phyloP scores from a whole-genome alignment of 371 early-diverging fungal species.

The Apophysomyces ossiformis region DNA sequence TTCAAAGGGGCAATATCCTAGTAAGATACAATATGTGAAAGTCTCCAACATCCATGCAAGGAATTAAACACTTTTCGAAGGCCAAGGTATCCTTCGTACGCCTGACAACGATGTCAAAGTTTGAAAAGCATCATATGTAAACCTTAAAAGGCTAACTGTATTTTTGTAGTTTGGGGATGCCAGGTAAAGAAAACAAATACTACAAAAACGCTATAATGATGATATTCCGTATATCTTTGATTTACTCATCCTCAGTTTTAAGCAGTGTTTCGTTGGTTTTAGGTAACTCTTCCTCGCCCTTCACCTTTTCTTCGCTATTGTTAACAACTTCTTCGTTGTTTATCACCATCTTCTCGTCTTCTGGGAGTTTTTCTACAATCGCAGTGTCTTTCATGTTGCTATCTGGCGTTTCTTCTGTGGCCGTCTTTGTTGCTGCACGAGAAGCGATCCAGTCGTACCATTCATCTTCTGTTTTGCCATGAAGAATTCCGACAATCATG shows the following conservation, averaged over 20 bases:
- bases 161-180: neutral
- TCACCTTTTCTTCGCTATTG: neutral
- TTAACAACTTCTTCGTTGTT: neutral
- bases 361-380: neutral
- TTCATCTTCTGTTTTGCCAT: slow-evolving; percentile 74
- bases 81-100: neutral
- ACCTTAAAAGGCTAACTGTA: neutral
- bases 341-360: neutral
- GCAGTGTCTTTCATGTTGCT: neutral
- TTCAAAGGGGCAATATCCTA: too few relatives aligned
- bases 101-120: neutral
- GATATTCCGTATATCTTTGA: too few relatives aligned
- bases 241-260: too few relatives aligned
- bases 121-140: neutral
- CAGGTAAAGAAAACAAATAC: too few relatives aligned
- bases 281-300: neutral
- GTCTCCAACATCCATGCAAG: too few relatives aligned
- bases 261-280: too few relatives aligned
- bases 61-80: neutral
- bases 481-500: slow-evolving; percentile 85
- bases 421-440: slow-evolving; percentile 21
- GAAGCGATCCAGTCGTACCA: slow-evolving; percentile 67
- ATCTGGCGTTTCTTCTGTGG: slow-evolving; percentile 27
- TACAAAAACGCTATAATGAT: too few relatives aligned
- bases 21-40: too few relatives aligned